Conservation (phyloP, 345 rosid genomes). For the Sisymbrium irio region DNA sequence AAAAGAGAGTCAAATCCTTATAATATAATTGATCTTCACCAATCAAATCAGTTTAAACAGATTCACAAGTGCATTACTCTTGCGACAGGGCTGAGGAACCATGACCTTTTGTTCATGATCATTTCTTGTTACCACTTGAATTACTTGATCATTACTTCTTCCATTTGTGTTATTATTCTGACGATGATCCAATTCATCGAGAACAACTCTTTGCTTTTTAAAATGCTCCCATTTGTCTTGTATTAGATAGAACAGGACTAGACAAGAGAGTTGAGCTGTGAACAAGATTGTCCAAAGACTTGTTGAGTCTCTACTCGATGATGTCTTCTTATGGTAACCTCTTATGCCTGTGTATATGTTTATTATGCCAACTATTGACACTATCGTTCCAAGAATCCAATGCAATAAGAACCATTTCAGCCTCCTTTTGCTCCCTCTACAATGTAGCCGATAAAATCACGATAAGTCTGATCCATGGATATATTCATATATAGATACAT, state of each 20-base stretch:
- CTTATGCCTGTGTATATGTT: slow-evolving; percentile 80
- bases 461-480: slow-evolving; percentile 1
- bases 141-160: slow-evolving; percentile 21
- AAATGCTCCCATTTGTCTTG: slow-evolving; percentile 86
- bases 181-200: slow-evolving; percentile 23
- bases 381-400: slow-evolving; percentile 75
- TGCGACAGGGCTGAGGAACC: slow-evolving; percentile 52
- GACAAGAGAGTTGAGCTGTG: slow-evolving; percentile 60
- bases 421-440: slow-evolving; percentile 73
- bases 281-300: slow-evolving; percentile 67
- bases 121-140: slow-evolving; percentile 27
- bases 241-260: slow-evolving; percentile 68
- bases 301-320: slow-evolving; percentile 39
- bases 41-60: slow-evolving; percentile 38
- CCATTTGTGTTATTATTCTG: slow-evolving; percentile 11
- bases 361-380: slow-evolving; percentile 57
- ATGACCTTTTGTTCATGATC: slow-evolving; percentile 39
- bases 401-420: slow-evolving; percentile 69
- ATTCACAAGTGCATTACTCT: slow-evolving; percentile 72
- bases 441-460: not conserved
- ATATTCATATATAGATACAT: not conserved
- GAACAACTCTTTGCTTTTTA: slow-evolving; percentile 49
- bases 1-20: not conserved
- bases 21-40: not conserved
- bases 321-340: slow-evolving; percentile 61